Evolutionary conservation across 2,329 filamentous ascomycete species (phyloP), one percentile per base, ranked within the genome.

Genomic region (Fusarium begoniae): DNA sequence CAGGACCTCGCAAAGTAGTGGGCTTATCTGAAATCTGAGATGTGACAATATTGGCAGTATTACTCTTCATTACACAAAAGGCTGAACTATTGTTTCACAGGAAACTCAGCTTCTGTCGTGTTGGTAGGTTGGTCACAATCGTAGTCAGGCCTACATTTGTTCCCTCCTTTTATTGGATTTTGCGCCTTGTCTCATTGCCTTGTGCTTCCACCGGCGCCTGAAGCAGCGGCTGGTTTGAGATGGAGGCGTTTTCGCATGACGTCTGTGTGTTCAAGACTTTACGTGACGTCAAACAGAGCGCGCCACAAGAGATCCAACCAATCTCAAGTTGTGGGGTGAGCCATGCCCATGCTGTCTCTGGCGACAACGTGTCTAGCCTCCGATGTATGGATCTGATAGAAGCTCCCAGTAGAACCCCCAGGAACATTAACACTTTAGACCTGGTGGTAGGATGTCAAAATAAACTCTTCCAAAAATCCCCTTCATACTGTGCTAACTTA

Each of bases 281-380:
- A 24, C 58, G 51, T 78, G 77, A 79, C 79, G 79, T 80, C 79
- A 75, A 76, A 74, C 67, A 77, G 71, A 71, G 70, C 64, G 72
- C 66, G 69, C 75, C 77, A 79, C 78, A 67, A 70, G 43, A 75
- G 72, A 78, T 80, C 73, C 77, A 69, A 69, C 76, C 78, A 75
- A 79, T 79, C 79, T 48, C 72, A 75, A 63, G 71, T 70, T 79
- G 71, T 77, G 78, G 74, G 77, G 61, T 69, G 17, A 58, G 35
- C 62, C 55, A 62, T 32, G 35, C 17, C 35, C n/a, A 18, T 63
- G 58, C 67, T 71, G 40, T 51, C 73, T 61, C 72, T 75, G 58
- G 66, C 69, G 70, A 78, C 78, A 74, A 78, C 77, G 75, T 80
- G 78, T 78, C 54, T 35, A 65, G 45, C 58, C 58, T 58, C 58